phyloP scores from a whole-genome alignment of 305 asterid genomes.

The Rubia tinctorum region DNA sequence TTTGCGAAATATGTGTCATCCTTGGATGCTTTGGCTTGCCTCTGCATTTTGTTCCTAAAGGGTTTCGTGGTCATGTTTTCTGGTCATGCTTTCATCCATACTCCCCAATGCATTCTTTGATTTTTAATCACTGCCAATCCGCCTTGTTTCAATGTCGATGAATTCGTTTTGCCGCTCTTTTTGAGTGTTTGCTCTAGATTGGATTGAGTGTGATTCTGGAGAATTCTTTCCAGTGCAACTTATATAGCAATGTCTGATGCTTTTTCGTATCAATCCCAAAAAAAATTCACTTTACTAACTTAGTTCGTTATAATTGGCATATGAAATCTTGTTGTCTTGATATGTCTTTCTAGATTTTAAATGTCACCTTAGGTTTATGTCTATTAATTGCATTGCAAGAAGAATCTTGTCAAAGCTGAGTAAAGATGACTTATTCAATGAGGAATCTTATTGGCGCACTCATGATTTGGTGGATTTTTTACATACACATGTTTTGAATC shows the following conservation, averaged over 20 bases:
- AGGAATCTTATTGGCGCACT: background rate
- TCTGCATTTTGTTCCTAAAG: background rate
- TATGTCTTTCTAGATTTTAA: background rate
- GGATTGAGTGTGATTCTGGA: background rate
- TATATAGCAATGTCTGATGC: background rate
- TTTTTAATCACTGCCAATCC: background rate
- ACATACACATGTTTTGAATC: too few species aligned
- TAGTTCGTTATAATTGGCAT: background rate
- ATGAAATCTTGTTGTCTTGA: too few species aligned
- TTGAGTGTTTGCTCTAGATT: background rate
- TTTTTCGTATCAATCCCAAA: background rate
- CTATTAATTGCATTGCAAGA: background rate
- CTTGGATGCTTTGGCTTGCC: constrained; percentile 12
- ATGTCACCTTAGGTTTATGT: background rate
- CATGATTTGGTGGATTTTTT: too few species aligned
- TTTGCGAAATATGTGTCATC: background rate
- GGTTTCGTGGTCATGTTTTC: too few species aligned
- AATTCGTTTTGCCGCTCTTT: background rate
- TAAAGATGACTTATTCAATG: background rate
- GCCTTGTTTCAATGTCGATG: background rate
- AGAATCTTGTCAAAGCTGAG: too few species aligned
- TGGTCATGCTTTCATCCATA: background rate
- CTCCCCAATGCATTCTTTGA: background rate
- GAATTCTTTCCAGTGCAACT: background rate
- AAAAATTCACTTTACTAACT: background rate